These are phyloP conservation scores for Skeletonema menzelii DNA, from an alignment of 108 stramenopile genomes.

Conservation along the genomic window DNA sequence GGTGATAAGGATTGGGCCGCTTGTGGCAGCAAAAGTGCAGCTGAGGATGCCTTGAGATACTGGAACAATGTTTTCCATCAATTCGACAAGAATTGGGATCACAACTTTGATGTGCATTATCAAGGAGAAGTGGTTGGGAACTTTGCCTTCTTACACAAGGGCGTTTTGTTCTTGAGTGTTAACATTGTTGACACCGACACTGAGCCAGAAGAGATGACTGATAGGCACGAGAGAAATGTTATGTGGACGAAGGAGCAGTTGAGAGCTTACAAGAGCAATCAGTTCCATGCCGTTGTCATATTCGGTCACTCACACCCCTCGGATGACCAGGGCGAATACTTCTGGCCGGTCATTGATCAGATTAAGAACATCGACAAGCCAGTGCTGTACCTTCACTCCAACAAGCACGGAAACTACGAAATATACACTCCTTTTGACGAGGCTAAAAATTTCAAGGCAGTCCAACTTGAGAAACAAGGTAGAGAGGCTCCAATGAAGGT, in stretches of 20 bases:
- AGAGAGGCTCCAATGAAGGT: conserved; percentile 45
- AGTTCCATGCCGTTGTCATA: conserved; percentile 67
- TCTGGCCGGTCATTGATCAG: conserved; percentile 50
- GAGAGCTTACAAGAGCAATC: conserved; percentile 10
- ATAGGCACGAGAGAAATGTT: conserved; percentile 57
- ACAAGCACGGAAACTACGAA: conserved; percentile 37
- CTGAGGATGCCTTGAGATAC: conserved; percentile 23
- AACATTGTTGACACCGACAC: conserved; percentile 61
- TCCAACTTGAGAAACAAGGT: conserved; percentile 45
- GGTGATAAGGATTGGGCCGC: conserved; percentile 79
- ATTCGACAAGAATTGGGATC: conserved; percentile 54
- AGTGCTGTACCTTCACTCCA: conserved; percentile 73
- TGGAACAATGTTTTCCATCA: conserved; percentile 59
- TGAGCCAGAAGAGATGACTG: conserved; percentile 43
- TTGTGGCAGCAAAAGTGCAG: conserved; percentile 47
- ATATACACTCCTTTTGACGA: conserved; percentile 42
- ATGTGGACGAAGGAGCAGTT: conserved; percentile 64
- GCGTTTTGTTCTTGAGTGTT: conserved; percentile 72
- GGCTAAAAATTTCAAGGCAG: conserved; percentile 44
- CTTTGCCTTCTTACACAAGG: conserved; percentile 67
- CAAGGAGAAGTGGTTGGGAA: conserved; percentile 50
- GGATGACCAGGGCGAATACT: conserved; percentile 52
- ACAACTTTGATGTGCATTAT: conserved; percentile 39
- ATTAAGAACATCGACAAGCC: conserved; percentile 46
- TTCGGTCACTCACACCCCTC: conserved; percentile 73